phyloP scores from a whole-genome alignment of 2,329 filamentous ascomycete genomes.

The Ploettnerulaceae sp. region DNA sequence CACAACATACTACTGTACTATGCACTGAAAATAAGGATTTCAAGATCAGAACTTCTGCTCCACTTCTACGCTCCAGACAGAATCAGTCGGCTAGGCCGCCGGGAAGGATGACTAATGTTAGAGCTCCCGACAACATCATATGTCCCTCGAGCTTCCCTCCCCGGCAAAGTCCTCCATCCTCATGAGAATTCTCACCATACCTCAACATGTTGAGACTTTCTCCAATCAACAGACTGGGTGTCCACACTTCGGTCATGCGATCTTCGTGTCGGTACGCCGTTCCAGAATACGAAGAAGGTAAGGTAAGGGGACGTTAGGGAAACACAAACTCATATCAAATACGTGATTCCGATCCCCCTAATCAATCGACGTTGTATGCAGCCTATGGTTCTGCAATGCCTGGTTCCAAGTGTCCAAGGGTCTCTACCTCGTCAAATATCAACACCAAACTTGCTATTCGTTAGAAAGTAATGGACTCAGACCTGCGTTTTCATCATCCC shows the following conservation, averaged over 20 bases:
- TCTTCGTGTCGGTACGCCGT: conserved; percentile 20
- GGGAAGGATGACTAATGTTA: neutral
- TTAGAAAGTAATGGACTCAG: neutral
- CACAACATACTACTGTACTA: no score
- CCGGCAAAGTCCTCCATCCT: conserved; percentile 25
- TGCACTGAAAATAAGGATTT: no score
- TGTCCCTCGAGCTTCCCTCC: conserved; percentile 9
- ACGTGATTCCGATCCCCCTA: conserved; percentile 22
- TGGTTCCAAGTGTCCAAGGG: conserved; percentile 10
- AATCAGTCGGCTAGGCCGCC: neutral
- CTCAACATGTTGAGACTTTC: conserved; percentile 16
- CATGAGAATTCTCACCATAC: conserved; percentile 7
- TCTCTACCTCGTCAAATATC: conserved; percentile 4
- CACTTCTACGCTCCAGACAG: no score
- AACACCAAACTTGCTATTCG: neutral
- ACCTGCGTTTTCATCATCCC: neutral
- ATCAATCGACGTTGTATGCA: conserved; percentile 28
- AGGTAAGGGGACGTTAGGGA: no score
- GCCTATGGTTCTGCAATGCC: conserved; percentile 10
- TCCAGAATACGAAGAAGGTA: neutral
- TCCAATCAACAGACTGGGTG: conserved; percentile 8
- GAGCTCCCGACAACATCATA: conserved; percentile 5
- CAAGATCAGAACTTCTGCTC: conserved; percentile 1
- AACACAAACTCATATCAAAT: no score
- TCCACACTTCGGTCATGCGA: conserved; percentile 15